Evolutionary conservation across 2,329 filamentous ascomycete species (phyloP).

Genomic region (Diaporthe sp.): DNA sequence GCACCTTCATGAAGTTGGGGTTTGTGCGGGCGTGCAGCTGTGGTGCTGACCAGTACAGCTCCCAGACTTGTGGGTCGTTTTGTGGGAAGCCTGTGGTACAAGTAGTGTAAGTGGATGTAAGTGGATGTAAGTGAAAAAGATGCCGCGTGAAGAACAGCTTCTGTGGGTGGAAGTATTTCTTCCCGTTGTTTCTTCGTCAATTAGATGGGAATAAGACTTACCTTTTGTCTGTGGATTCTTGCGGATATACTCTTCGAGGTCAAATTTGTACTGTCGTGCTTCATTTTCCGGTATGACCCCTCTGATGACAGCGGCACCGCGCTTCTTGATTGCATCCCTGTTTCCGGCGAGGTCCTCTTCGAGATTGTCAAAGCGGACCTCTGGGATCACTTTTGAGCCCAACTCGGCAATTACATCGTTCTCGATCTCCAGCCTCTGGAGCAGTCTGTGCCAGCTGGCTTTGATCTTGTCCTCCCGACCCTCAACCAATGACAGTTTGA

Average conservation of each 20-base stretch:
- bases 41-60: slow-evolving; percentile 80
- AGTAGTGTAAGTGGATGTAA: not conserved
- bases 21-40: slow-evolving; percentile 79
- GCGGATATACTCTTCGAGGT: slow-evolving; percentile 75
- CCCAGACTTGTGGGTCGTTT: slow-evolving; percentile 78
- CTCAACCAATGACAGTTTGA: slow-evolving; percentile 67
- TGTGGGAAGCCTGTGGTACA: slow-evolving; percentile 70
- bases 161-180: too few relatives aligned
- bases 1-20: slow-evolving; percentile 72
- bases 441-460: slow-evolving; percentile 63
- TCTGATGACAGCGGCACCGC: slow-evolving; percentile 75
- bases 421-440: slow-evolving; percentile 60
- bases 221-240: slow-evolving; percentile 69
- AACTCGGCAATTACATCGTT: slow-evolving; percentile 61
- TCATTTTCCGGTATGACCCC: slow-evolving; percentile 75
- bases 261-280: slow-evolving; percentile 75
- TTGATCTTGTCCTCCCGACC: slow-evolving; percentile 64
- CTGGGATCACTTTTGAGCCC: slow-evolving; percentile 66
- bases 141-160: too few relatives aligned
- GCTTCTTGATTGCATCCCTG: slow-evolving; percentile 68
- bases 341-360: slow-evolving; percentile 54
- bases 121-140: too few relatives aligned
- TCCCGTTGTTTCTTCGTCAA: not conserved
- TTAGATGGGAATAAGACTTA: not conserved
- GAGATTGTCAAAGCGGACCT: slow-evolving; percentile 63